Percentiles rank a stretch among this genome's conserved stretches.
Conservation (phyloP, 2,329 filamentous ascomycete species). For the Onygenales sp. region DNA sequence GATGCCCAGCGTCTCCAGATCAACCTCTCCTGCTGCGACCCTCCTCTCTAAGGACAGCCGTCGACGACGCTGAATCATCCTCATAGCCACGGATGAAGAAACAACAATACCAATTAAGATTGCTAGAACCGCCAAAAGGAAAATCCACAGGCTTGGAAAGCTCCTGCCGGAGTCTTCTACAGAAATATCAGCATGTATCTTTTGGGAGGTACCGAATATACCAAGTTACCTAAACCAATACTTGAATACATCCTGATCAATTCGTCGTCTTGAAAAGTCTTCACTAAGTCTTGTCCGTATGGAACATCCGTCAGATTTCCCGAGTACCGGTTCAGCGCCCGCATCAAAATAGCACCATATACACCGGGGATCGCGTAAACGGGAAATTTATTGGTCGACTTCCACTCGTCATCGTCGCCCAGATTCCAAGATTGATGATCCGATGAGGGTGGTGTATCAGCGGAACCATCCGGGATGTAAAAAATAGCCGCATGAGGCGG, state of each 20-base stretch:
- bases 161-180: constrained; percentile 22
- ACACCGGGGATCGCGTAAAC: constrained; percentile 70
- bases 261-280: constrained; percentile 30
- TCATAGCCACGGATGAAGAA: constrained; percentile 62
- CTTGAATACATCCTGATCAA: constrained; percentile 44
- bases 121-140: constrained; percentile 59
- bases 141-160: constrained; percentile 73
- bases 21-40: constrained; percentile 68
- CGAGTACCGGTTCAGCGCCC: constrained; percentile 65
- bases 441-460: constrained; percentile 54
- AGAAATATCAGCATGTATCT: neutral
- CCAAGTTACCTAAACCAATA: constrained; percentile 34
- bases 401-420: constrained; percentile 63
- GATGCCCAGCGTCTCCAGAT: constrained; percentile 77
- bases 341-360: constrained; percentile 59
- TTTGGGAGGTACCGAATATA: constrained; percentile 3
- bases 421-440: constrained; percentile 62
- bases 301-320: constrained; percentile 52
- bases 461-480: constrained; percentile 40
- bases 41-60: constrained; percentile 59
- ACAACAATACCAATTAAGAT: constrained; percentile 61
- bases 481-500: constrained; percentile 52
- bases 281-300: constrained; percentile 20
- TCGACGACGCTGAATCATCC: constrained; percentile 63
- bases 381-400: constrained; percentile 59